Base-by-base conservation (phyloP, 108 stramenopile species). In the Nitzschia sp. region DNA sequence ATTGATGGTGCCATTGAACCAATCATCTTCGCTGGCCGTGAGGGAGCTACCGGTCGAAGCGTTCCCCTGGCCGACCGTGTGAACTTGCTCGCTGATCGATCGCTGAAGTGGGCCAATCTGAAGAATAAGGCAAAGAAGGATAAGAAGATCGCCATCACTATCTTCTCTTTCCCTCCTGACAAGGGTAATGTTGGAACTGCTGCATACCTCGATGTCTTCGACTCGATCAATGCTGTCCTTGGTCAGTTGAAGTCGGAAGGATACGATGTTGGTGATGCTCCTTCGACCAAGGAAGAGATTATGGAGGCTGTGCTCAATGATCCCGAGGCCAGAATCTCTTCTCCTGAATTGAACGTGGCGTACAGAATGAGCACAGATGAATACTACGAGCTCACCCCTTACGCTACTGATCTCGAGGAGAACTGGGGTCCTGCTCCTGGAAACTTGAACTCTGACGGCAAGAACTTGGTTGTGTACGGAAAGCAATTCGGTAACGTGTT, bases 151-250 rank as follows among this genome's bases (percentile, higher is more conserved):
- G 95, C 97, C 19, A 89, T 98, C 46, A 98, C 97, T 19, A 93
- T 98, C 85, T 98, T 98, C 81, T 95, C 94, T 36, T 98, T 98
- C 88, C 97, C 97, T 47, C 97, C 97, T 33, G 97, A 98, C 81
- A 98, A 98, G 90, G 97, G 97, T 46, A 98, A 98, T 76, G 97
- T 98, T 45, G 97, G 97, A 53, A 98, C 97, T 45, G 97, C 97
- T 9, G 97, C 97, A 29, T 98, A 98, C 91, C 85, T 98, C 38
- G 96, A 98, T 81, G 97, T 98, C n/a, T 98, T 98, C 80, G 85
- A 89, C 82, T 97, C 96, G 42, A 98, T 98, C 91, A 89, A 90
- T 78, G 93, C 96, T 45, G 96, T 96, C 2, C 63, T 96, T 28
- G 74, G 78, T 68, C 89, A 98, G 77, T 76, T 98, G 24, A 91